Conservation (phyloP, 139 green algal species). For the Nannochloris sp. region DNA sequence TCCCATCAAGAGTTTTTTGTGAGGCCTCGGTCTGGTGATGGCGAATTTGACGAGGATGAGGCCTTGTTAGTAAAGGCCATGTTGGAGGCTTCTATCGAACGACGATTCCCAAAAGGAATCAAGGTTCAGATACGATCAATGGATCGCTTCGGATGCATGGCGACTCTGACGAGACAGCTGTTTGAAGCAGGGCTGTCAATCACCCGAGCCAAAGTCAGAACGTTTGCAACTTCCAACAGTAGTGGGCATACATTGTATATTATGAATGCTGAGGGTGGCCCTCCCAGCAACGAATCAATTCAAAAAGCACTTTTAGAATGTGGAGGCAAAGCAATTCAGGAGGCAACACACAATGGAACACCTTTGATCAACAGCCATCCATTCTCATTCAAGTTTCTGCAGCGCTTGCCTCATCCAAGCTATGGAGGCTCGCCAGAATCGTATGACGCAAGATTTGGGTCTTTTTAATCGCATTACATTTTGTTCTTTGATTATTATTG, state of each 20-base stretch:
- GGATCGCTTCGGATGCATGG: conserved; percentile 41
- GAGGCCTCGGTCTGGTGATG: conserved; percentile 18
- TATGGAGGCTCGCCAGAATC: conserved; percentile 15
- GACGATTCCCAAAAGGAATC: conserved; percentile 32
- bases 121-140: conserved; percentile 60
- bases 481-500: too few species aligned
- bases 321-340: conserved; percentile 31
- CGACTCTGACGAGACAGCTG: conserved; percentile 30
- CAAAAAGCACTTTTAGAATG: conserved; percentile 29
- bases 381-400: conserved; percentile 11
- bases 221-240: conserved; percentile 31
- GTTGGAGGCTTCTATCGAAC: conserved; percentile 63
- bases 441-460: too few species aligned
- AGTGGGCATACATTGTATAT: conserved; percentile 53
- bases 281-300: conserved; percentile 25
- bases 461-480: too few species aligned
- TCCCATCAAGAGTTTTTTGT: conserved; percentile 62
- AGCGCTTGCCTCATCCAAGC: neutral
- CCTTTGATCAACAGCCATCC: neutral
- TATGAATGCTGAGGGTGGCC: conserved; percentile 25
- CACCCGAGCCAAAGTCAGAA: conserved; percentile 48
- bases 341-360: neutral
- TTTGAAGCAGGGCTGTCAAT: conserved; percentile 30
- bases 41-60: conserved; percentile 28
- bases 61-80: conserved; percentile 58